Evolutionary conservation across 2,329 filamentous ascomycete genomes (phyloP).

Genomic region (Aureobasidium lini): DNA sequence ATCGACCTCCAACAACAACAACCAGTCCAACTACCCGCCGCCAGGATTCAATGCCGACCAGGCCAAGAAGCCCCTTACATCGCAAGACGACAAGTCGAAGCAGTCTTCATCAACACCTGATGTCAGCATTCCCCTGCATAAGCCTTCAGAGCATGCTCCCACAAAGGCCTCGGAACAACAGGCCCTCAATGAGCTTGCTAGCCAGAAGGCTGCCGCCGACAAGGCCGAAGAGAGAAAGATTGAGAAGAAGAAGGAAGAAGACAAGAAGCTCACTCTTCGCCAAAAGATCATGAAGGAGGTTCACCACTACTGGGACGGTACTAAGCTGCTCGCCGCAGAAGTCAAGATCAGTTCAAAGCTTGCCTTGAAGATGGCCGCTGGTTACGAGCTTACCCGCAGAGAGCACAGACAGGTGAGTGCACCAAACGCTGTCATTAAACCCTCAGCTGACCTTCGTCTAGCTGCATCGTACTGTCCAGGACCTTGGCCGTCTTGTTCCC

Average conservation of each 20-base stretch:
- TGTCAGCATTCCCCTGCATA: conserved; percentile 29
- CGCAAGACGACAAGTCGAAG: conserved; percentile 26
- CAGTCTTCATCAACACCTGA: conserved; percentile 19
- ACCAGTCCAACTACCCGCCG: conserved; percentile 56
- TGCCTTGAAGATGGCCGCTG: conserved; percentile 93
- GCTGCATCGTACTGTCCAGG: conserved; percentile 85
- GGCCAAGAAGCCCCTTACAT: conserved; percentile 74
- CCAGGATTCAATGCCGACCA: conserved; percentile 86
- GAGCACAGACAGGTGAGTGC: conserved; percentile 65
- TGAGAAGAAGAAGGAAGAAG: conserved; percentile 57
- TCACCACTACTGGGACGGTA: conserved; percentile 97
- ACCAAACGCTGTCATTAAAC: conserved; percentile 14
- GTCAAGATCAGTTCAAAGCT: conserved; percentile 86
- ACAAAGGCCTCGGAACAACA: conserved; percentile 40
- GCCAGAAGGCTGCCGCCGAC: conserved; percentile 47
- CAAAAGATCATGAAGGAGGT: conserved; percentile 94
- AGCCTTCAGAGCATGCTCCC: conserved; percentile 39
- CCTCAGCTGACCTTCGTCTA: not conserved
- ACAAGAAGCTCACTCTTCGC: conserved; percentile 79
- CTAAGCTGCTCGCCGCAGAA: conserved; percentile 86
- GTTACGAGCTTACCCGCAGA: conserved; percentile 90
- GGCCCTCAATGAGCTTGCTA: conserved; percentile 56
- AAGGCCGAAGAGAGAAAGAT: conserved; percentile 48
- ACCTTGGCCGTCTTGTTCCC: conserved; percentile 83
- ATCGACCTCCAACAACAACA: conserved; percentile 39